Percentiles rank a stretch among this genome's conserved stretches.
phyloP scores from a whole-genome alignment of 1,139 yeast genomes.

The Blastobotrys proliferans region DNA sequence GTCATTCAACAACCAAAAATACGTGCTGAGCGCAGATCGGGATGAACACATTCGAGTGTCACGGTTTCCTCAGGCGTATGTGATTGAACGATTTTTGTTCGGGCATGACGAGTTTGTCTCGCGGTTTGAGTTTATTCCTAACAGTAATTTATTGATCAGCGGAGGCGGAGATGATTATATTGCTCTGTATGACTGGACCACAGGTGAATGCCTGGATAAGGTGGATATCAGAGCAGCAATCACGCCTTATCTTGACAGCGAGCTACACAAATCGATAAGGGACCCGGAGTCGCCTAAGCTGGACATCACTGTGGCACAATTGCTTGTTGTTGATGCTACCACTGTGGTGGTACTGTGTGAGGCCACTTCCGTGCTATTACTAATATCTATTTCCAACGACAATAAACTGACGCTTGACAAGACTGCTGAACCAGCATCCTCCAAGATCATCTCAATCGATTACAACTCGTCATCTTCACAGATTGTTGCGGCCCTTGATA shows the following conservation, averaged over 20 bases:
- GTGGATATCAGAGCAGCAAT: conserved; percentile 44
- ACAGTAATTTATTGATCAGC: conserved; percentile 52
- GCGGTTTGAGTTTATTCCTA: conserved; percentile 48
- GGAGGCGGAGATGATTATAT: conserved; percentile 89
- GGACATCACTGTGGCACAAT: conserved; percentile 69
- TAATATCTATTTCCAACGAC: no score
- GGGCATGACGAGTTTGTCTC: conserved; percentile 87
- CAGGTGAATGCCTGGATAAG: conserved; percentile 44
- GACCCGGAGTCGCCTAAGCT: conserved; percentile 47
- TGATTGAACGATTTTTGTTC: conserved; percentile 77
- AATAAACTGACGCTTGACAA: no score
- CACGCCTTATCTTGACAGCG: conserved; percentile 19
- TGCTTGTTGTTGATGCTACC: no score
- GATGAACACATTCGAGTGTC: conserved; percentile 96
- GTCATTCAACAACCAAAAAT: conserved; percentile 44
- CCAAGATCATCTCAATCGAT: no score
- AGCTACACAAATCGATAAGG: conserved; percentile 20
- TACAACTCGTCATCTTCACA: no score
- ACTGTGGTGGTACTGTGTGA: no score
- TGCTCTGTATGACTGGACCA: conserved; percentile 75
- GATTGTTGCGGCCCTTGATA: no score
- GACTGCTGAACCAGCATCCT: no score
- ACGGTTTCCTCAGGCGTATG: conserved; percentile 69
- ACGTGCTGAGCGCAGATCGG: conserved; percentile 78
- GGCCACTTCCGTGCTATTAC: no score